Percentiles rank a stretch among this genome's conserved stretches.
These are phyloP conservation scores for Ogataea philodendri DNA, from an alignment of 805 yeast genomes.

Conservation along the genomic window DNA sequence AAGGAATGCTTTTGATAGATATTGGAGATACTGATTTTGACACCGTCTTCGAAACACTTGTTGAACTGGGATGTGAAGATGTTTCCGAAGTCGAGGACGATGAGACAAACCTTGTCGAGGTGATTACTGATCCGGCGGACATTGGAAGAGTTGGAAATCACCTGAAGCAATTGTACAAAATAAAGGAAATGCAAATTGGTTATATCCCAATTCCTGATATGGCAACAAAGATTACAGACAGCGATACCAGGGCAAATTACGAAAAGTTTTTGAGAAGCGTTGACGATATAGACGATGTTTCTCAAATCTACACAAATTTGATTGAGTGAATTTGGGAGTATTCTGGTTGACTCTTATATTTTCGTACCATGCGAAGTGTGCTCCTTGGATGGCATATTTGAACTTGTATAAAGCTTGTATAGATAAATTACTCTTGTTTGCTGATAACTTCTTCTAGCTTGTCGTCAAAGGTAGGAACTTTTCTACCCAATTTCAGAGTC, in stretches of 20 bases:
- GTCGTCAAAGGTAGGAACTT: conserved; percentile 42
- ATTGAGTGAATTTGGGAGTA: too few species aligned
- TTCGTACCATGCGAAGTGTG: too few species aligned
- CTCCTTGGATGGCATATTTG: too few species aligned
- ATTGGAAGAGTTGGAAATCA: conserved; percentile 59
- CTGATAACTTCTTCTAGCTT: conserved; percentile 36
- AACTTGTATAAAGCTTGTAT: conserved; percentile 9
- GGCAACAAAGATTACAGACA: conserved; percentile 51
- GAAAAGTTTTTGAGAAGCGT: conserved; percentile 57
- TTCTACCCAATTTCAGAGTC: conserved; percentile 49
- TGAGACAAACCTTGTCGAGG: conserved; percentile 37
- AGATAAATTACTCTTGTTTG: conserved; percentile 24
- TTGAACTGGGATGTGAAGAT: conserved; percentile 81
- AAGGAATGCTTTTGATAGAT: conserved; percentile 67
- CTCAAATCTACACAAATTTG: conserved; percentile 72
- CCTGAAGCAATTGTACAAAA: conserved; percentile 54
- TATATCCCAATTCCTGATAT: conserved; percentile 64
- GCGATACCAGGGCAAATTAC: conserved; percentile 49
- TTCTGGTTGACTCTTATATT: too few species aligned
- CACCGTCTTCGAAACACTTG: conserved; percentile 65
- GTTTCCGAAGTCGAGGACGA: conserved; percentile 37
- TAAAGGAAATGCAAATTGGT: conserved; percentile 70
- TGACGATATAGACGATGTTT: conserved; percentile 82
- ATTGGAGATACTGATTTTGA: conserved; percentile 46
- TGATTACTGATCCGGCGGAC: conserved; percentile 63